phyloP scores from a whole-genome alignment of 2,329 filamentous ascomycete species.

The Cladosporium sp. region DNA sequence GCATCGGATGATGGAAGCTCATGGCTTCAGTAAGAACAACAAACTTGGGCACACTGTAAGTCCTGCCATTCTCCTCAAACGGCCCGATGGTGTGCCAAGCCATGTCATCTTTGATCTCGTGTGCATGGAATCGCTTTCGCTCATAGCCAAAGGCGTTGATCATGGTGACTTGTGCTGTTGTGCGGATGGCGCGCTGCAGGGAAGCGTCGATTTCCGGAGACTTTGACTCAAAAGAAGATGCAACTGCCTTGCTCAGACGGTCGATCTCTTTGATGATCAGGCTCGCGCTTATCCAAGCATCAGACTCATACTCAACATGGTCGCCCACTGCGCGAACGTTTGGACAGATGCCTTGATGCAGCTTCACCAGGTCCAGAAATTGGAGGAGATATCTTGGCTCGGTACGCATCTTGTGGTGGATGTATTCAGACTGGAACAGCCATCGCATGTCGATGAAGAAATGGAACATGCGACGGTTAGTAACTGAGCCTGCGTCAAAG shows the following conservation, averaged over 20 bases:
- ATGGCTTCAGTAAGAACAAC: constrained; percentile 86
- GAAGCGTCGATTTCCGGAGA: constrained; percentile 51
- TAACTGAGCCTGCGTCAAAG: constrained; percentile 92
- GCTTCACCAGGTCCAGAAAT: constrained; percentile 91
- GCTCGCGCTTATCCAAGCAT: constrained; percentile 96
- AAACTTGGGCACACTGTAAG: constrained; percentile 74
- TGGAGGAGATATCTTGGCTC: constrained; percentile 89
- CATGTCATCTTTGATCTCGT: constrained; percentile 84
- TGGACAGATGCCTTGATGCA: constrained; percentile 95
- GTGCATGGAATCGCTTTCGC: constrained; percentile 76
- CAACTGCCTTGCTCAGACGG: constrained; percentile 81
- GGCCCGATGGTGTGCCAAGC: constrained; percentile 81
- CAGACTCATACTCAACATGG: constrained; percentile 96
- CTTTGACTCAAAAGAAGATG: constrained; percentile 75
- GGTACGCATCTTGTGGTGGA: constrained; percentile 78
- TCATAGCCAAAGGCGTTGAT: constrained; percentile 89
- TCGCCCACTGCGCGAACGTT: constrained; percentile 90
- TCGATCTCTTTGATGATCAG: constrained; percentile 95
- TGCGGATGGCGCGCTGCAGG: constrained; percentile 70
- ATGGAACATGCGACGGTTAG: constrained; percentile 93
- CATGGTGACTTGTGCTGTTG: constrained; percentile 79
- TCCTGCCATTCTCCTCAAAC: constrained; percentile 59
- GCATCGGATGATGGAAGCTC: constrained; percentile 95
- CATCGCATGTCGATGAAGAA: constrained; percentile 96
- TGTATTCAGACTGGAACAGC: constrained; percentile 82